Evolutionary conservation across 2,329 filamentous ascomycete species (phyloP), one percentile per base, ranked within the genome.

Genomic region (Thielaviopsis ethacetica): DNA sequence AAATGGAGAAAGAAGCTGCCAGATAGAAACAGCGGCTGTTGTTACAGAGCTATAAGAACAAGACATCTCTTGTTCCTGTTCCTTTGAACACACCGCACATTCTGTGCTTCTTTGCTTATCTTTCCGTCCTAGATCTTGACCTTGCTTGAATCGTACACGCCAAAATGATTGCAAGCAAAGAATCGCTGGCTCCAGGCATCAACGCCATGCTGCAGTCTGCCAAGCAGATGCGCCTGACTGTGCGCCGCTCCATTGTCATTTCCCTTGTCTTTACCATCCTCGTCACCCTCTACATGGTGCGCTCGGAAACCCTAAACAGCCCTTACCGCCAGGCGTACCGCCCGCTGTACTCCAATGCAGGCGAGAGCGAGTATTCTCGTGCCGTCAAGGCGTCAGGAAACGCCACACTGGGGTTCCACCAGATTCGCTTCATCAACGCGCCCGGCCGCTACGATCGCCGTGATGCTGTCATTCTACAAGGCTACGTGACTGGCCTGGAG

Each of bases 401-500:
- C 61, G 55, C 63, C 41, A 67, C 66, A 3, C 59, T 67, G 19
- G 66, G 66, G 15, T 65, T 65, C 54, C 55, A 59, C 17, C 50
- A 60, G 13, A 66, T 66, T 52, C 53, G 62, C n/a, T 66, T 67
- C 57, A 59, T 68, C 58, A 68, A 66, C 60, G 56, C 66, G 34
- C 56, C 63, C 38, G 56, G 59, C 22, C 64, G 67, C 3, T 64
- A 62, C 58, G 67, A 68, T 57, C 65, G 65, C 51, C 58, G 62
- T 34, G 67, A 68, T 53, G 64, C 66, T 27, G 63, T 63, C 9
- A 59, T 63, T 7, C 56, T 68, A n/a, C 67, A 68, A 57, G 63
- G 62, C 1, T 66, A 66, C 58, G 58, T 68, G 5, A 64, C 65
- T 2, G 66, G 66, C 3, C 24, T 68, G 2, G 60, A 67, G 4